phyloP scores from a whole-genome alignment of 2,329 filamentous ascomycete species.

The Colletotrichum cereale region DNA sequence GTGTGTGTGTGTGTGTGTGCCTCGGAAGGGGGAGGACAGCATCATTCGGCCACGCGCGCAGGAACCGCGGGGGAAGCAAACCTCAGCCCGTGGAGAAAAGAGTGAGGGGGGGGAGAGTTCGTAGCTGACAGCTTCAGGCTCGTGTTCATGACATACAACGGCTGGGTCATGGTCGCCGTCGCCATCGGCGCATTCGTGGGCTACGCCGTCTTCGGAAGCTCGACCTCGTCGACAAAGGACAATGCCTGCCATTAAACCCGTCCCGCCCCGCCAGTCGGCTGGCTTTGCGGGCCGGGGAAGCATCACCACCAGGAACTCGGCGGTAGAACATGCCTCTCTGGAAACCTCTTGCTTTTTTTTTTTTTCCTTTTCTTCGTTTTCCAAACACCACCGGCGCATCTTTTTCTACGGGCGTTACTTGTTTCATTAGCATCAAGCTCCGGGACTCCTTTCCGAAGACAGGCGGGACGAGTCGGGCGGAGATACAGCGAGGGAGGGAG shows the following conservation, averaged over 20 bases:
- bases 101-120: background rate
- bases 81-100: too few relatives aligned
- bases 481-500: background rate
- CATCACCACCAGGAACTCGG: background rate
- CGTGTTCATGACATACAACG: constrained; percentile 99
- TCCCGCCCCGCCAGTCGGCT: too few relatives aligned
- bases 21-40: background rate
- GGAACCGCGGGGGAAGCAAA: too few relatives aligned
- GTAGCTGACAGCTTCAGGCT: constrained; percentile 71
- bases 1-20: background rate
- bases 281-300: background rate
- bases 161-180: constrained; percentile 95
- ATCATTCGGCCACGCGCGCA: background rate
- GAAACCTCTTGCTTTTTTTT: background rate
- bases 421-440: constrained; percentile 5
- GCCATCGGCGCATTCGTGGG: constrained; percentile 90
- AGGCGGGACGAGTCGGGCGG: constrained; percentile 1
- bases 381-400: background rate
- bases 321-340: background rate
- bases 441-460: background rate
- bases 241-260: constrained; percentile 90
- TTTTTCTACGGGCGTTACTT: constrained; percentile 8
- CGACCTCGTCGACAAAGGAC: constrained; percentile 80
- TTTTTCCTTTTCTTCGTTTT: background rate
- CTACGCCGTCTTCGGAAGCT: constrained; percentile 83